Percentiles rank a stretch among this genome's conserved stretches.
phyloP scores from a whole-genome alignment of 176 grass and related monocot species.

The Oryza meyeriana region DNA sequence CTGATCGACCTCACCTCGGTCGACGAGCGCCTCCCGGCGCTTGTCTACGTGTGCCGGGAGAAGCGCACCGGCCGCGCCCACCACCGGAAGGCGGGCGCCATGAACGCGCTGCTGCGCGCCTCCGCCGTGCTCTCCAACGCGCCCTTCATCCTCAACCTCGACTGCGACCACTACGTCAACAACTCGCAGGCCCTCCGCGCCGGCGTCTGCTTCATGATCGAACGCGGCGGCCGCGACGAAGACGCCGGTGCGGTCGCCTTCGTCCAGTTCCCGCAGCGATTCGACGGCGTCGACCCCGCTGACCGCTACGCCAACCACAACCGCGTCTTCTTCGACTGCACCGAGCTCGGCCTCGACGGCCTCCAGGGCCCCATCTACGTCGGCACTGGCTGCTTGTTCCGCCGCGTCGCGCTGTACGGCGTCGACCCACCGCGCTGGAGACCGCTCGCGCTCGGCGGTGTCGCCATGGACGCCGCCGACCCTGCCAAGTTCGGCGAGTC shows the following conservation, averaged over 20 bases:
- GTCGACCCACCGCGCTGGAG: conserved; percentile 15
- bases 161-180: conserved; percentile 43
- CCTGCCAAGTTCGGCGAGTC: neutral
- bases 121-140: conserved; percentile 33
- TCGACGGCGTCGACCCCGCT: conserved; percentile 63
- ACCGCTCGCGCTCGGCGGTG: too few relatives aligned
- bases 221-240: neutral
- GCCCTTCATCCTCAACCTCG: conserved; percentile 34
- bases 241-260: conserved; percentile 28
- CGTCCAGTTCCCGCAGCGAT: conserved; percentile 74
- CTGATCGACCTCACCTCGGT: conserved; percentile 20
- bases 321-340: conserved; percentile 74
- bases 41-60: conserved; percentile 25
- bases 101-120: conserved; percentile 33
- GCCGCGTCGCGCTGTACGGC: conserved; percentile 16
- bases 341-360: conserved; percentile 75
- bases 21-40: neutral
- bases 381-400: conserved; percentile 29
- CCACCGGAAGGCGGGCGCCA: conserved; percentile 26
- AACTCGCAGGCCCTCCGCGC: conserved; percentile 18
- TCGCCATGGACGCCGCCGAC: neutral
- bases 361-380: conserved; percentile 50
- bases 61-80: neutral
- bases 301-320: conserved; percentile 77
- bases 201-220: conserved; percentile 14